Base-by-base conservation (phyloP, 2,329 filamentous ascomycete species). In the Colletotrichum sojae region DNA sequence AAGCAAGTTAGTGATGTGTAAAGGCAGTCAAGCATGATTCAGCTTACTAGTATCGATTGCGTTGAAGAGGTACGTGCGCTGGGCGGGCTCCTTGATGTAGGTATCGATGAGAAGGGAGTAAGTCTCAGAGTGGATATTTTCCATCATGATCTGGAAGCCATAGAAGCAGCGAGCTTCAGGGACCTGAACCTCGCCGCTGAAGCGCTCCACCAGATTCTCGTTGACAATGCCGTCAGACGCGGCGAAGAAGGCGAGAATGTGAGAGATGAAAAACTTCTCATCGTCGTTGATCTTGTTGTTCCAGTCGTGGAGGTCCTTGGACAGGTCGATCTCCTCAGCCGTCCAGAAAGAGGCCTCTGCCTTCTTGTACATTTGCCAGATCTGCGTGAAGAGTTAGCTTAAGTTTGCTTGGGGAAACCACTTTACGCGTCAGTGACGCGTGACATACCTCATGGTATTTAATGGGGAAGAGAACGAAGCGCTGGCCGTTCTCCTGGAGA, bases 301-400 rank as follows among this genome's bases (percentile, higher is more conserved):
- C 96, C 96, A 99, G 86, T 99, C 96, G 86, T 98, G 94, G 69
- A 98, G 88, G 82, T 99, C 96, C 86, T 99, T 99, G 78, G 95
- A 98, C 59, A 99, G 90, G 83, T 99, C 96, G 76, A 99, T 98
- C 87, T 99, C 96, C 83, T 99, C 96, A 60, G 96, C 96, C 49
- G 96, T 99, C 96, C 96, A 99, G 91, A 99, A 99, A 51, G 96
- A 98, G 61, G 96, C 96, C 83, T 99, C 95, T 74, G 95, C 95
- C 87, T 98, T 98, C 91, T 99, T 99, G 90, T 99, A 99, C 95
- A 98, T 98, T 84, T 98, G 95, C 96, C 96, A 99, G 83, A 98
- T 97, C 95, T 98, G 76, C 80, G 61, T 57, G 69, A 59, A 71
- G 65, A 71, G 79, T 88, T 79, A 87, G 83, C 76, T 67, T 25